These are phyloP conservation scores for Hypoxylon rubiginosum DNA, from an alignment of 2,329 filamentous ascomycete genomes.

Conservation along the genomic window DNA sequence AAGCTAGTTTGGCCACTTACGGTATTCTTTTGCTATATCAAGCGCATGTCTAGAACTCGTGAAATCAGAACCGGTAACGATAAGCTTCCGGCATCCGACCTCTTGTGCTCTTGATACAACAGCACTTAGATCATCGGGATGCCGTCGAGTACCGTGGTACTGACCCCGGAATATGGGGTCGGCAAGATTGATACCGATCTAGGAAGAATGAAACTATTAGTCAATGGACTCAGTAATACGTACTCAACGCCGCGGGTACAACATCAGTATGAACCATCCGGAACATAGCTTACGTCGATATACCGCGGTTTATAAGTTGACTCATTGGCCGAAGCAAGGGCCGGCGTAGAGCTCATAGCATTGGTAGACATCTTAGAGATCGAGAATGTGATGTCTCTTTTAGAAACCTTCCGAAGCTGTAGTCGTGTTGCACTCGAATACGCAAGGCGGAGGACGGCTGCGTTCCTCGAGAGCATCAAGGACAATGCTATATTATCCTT, in stretches of 20 bases:
- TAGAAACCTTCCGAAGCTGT: slow-evolving; percentile 9
- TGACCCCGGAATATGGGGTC: slow-evolving; percentile 89
- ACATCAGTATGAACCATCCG: background rate
- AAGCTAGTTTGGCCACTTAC: slow-evolving; percentile 62
- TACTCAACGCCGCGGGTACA: background rate
- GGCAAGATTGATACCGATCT: slow-evolving; percentile 95
- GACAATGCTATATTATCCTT: slow-evolving; percentile 9
- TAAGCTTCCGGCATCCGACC: slow-evolving; percentile 88
- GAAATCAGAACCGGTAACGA: slow-evolving; percentile 93
- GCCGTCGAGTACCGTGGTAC: slow-evolving; percentile 83
- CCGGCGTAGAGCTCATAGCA: slow-evolving; percentile 39
- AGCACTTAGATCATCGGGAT: slow-evolving; percentile 79
- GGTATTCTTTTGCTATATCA: slow-evolving; percentile 78
- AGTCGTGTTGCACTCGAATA: slow-evolving; percentile 19
- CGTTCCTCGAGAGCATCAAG: slow-evolving; percentile 38
- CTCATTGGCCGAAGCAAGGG: slow-evolving; percentile 25
- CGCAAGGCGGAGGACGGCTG: slow-evolving; percentile 27
- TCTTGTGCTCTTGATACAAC: slow-evolving; percentile 84
- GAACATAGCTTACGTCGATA: slow-evolving; percentile 67
- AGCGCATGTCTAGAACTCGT: slow-evolving; percentile 81
- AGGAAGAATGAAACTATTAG: slow-evolving; percentile 40
- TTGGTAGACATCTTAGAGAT: slow-evolving; percentile 47
- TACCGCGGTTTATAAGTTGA: slow-evolving; percentile 65
- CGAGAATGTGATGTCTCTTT: slow-evolving; percentile 36
- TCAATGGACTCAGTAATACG: background rate